Evolutionary conservation across 306 rosid genomes (phyloP).

Genomic region (Trichosanthes truncata): DNA sequence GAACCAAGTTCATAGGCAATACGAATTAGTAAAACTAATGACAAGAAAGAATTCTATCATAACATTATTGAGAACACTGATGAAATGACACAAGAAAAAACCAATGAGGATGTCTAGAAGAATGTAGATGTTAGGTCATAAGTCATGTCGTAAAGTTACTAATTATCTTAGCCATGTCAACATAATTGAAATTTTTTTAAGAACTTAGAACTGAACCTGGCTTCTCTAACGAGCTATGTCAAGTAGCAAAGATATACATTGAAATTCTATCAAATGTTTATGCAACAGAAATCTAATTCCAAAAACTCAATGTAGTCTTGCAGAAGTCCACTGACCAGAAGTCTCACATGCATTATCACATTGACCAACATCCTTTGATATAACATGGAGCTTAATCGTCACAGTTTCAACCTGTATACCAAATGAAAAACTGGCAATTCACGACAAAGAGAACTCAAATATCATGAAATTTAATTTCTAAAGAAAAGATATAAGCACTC

Average conservation of each 20-base stretch:
- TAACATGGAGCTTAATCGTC: slow-evolving; percentile 47
- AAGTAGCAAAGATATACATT: not conserved
- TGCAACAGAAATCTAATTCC: not conserved
- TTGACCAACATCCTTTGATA: slow-evolving; percentile 37
- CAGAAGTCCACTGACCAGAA: slow-evolving; percentile 45
- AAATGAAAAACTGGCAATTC: slow-evolving; percentile 18
- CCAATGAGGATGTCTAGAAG: not conserved
- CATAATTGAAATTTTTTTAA: not conserved
- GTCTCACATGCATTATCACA: slow-evolving; percentile 25
- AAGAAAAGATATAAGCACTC: slow-evolving; percentile 29
- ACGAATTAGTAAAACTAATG: not conserved
- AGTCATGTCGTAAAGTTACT: not conserved
- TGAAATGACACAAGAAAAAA: not conserved
- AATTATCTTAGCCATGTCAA: not conserved
- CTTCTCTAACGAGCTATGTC: not conserved
- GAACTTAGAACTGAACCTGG: not conserved
- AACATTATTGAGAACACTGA: not conserved
- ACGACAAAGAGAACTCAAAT: slow-evolving; percentile 12
- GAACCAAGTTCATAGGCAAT: slow-evolving; percentile 15
- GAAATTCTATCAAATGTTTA: not conserved
- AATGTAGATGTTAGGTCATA: not conserved
- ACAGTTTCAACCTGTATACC: slow-evolving; percentile 48
- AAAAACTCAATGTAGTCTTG: slow-evolving; percentile 1
- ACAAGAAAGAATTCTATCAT: not conserved
- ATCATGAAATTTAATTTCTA: slow-evolving; percentile 5